These are phyloP conservation scores for Rhizomucor pusillus DNA, from an alignment of 371 early-diverging fungal species.

Conservation along the genomic window DNA sequence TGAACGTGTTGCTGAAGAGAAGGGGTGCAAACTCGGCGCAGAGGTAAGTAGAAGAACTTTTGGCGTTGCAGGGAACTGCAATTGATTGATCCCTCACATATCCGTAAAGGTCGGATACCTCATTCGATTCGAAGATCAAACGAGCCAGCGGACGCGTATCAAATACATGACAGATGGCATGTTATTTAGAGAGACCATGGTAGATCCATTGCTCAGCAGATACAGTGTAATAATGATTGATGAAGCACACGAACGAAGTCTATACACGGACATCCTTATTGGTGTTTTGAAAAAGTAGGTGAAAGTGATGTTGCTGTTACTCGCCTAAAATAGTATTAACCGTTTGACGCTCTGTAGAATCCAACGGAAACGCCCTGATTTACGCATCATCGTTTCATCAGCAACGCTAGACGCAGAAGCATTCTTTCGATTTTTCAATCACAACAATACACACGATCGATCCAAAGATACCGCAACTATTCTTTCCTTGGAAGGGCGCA, in stretches of 20 bases:
- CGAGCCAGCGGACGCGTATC: slow-evolving; percentile 65
- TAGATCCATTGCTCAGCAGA: slow-evolving; percentile 71
- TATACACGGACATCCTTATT: slow-evolving; percentile 85
- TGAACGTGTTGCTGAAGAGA: slow-evolving; percentile 91
- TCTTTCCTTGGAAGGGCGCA: slow-evolving; percentile 70
- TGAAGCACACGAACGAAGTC: slow-evolving; percentile 91
- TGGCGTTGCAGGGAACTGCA: not conserved
- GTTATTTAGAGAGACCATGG: slow-evolving; percentile 74
- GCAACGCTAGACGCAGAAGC: slow-evolving; percentile 75
- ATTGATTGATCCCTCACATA: not conserved
- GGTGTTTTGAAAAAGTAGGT: slow-evolving; percentile 73
- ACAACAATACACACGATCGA: slow-evolving; percentile 28
- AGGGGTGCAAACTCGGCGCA: slow-evolving; percentile 78
- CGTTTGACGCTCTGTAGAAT: slow-evolving; percentile 35
- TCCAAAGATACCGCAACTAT: slow-evolving; percentile 56
- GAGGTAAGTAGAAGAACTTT: slow-evolving; percentile 56
- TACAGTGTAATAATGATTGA: slow-evolving; percentile 90
- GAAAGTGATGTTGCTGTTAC: not conserved
- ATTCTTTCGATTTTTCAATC: slow-evolving; percentile 63
- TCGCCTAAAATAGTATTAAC: not conserved
- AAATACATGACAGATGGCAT: slow-evolving; percentile 94
- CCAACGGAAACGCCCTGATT: slow-evolving; percentile 59
- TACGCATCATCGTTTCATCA: slow-evolving; percentile 74
- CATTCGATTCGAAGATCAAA: slow-evolving; percentile 77
- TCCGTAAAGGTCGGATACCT: slow-evolving; percentile 48